A percentile compares a stretch with the other conserved stretches of the same genome.
Conservation (phyloP, 805 yeast genomes). For the Saturnispora ahearnii region DNA sequence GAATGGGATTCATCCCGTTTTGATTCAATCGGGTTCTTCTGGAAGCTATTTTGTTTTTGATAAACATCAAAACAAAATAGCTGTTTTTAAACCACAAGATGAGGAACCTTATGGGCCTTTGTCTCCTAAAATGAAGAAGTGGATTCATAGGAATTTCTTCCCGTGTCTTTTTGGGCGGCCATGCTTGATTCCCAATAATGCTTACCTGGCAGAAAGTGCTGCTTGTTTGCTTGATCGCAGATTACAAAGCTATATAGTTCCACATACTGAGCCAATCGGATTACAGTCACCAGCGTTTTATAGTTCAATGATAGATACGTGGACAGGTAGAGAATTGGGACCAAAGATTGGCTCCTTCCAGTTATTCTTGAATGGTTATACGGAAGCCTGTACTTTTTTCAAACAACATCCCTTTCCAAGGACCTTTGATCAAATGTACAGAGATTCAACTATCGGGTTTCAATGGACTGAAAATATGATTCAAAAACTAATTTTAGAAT, state of each 20-base stretch:
- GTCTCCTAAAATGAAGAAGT: conserved; percentile 72
- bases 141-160: conserved; percentile 66
- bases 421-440: neutral
- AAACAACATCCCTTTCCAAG: conserved; percentile 43
- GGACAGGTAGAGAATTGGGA: conserved; percentile 21
- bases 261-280: too few species aligned
- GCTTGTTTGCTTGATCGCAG: conserved; percentile 27
- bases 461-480: conserved; percentile 45
- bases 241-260: too few species aligned
- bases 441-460: conserved; percentile 24
- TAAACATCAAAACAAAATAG: conserved; percentile 32
- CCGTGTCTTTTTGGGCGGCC: conserved; percentile 73
- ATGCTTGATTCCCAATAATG: conserved; percentile 63
- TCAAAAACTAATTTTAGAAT: conserved; percentile 45
- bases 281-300: conserved; percentile 34
- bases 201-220: conserved; percentile 64
- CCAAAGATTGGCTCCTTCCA: conserved; percentile 61
- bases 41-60: conserved; percentile 34
- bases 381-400: conserved; percentile 48
- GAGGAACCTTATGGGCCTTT: conserved; percentile 76
- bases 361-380: conserved; percentile 29
- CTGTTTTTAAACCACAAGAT: conserved; percentile 69
- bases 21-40: conserved; percentile 40
- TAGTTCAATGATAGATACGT: conserved; percentile 38
- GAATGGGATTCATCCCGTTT: conserved; percentile 33